These are phyloP conservation scores for Discostella stelligera DNA, from an alignment of 352 stramenopile species.

Conservation along the genomic window DNA sequence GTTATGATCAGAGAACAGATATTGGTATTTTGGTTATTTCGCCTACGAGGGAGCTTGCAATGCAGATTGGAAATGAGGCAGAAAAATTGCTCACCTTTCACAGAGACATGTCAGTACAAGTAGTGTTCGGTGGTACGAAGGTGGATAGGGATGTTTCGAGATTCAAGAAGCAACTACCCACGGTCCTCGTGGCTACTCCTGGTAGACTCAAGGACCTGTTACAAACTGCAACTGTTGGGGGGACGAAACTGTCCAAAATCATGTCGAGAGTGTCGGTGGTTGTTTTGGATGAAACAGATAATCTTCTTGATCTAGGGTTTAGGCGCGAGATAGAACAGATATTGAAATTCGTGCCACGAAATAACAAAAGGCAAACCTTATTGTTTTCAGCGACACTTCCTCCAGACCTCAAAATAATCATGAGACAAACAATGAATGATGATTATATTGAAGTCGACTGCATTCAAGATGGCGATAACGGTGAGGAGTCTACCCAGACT, in stretches of 20 bases:
- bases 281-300: slow-evolving; percentile 87
- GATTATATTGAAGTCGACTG: slow-evolving; percentile 64
- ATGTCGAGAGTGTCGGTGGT: slow-evolving; percentile 48
- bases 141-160: slow-evolving; percentile 82
- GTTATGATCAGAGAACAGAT: slow-evolving; percentile 23
- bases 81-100: slow-evolving; percentile 82
- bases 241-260: slow-evolving; percentile 32
- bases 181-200: slow-evolving; percentile 93
- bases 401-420: slow-evolving; percentile 85
- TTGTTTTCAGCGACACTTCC: slow-evolving; percentile 94
- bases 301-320: slow-evolving; percentile 84
- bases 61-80: slow-evolving; percentile 89
- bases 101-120: slow-evolving; percentile 23
- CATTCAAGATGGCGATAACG: slow-evolving; percentile 40
- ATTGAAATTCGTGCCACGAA: slow-evolving; percentile 68
- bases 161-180: slow-evolving; percentile 56
- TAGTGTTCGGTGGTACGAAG: slow-evolving; percentile 84
- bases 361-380: slow-evolving; percentile 87
- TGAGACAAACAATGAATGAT: slow-evolving; percentile 58
- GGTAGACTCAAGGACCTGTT: slow-evolving; percentile 84
- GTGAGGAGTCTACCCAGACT: slow-evolving; percentile 20
- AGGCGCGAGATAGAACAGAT: slow-evolving; percentile 89
- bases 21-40: slow-evolving; percentile 86
- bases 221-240: slow-evolving; percentile 25
- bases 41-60: slow-evolving; percentile 88